Evolutionary conservation across 768 basidiomycete genomes (phyloP), one percentile per base, ranked within the genome.

Genomic region (Serpula lacrymans): DNA sequence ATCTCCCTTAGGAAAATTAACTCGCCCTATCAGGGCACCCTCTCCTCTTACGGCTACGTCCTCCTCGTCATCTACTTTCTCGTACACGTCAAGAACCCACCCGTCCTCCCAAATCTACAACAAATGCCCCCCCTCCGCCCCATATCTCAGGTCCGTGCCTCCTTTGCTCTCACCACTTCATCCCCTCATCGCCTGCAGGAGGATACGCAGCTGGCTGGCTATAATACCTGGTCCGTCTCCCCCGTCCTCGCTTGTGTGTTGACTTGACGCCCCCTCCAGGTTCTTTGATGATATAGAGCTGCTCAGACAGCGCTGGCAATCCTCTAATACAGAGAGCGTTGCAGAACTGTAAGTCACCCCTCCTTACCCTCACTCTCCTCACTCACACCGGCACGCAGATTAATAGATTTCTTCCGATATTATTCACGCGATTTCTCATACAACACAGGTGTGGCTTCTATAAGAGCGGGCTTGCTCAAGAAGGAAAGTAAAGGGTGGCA

Each of bases 211-310:
- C 70, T 91, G 44, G 78, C 78, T 48, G 89, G 81, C 47, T 74
- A 83, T 69, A 89, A 92, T 64, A 83, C 82, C 54, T 91, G 91
- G 88, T 82, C 38, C 41, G 68, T 54, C 26, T 37, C 18, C 32
- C 25, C 17, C 11, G 16, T 26, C 11, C 20, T 33, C 22, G 46
- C 31, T 53, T 48, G 11, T 13, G 21, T n/a, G 42, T 44, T 54
- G 53, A 27, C 29, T 24, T 48, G 14, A 33, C 42, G 17, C 43
- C 16, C 23, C 7, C 29, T 21, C 22, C 40, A 88, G 86, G 80
- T 98, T 99, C 70, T 99, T 97, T 59, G 95, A 98, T 68, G 95
- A 99, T 63, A 84, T 94, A 57, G 92, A 96, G 55, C 75, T 91
- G 26, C 70, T 99, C 42, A 76, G 91, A 52, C 83, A 88, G 59